Evolutionary conservation across 768 basidiomycete species (phyloP).

Genomic region (Amanita pseudoporphyria): DNA sequence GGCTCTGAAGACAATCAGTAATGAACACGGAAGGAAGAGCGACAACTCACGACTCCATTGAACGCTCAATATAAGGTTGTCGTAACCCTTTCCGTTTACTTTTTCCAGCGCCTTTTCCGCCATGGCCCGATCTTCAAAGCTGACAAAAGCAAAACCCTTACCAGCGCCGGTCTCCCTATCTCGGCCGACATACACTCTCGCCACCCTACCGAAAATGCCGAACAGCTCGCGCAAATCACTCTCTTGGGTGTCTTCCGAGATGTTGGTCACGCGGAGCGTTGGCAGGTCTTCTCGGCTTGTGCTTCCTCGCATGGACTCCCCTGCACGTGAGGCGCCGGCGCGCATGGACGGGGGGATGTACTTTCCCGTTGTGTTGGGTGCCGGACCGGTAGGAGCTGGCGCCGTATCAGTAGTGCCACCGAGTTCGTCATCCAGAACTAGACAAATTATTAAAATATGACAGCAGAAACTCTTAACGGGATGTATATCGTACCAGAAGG

Average conservation of each 20-base stretch:
- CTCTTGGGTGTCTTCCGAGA: constrained; percentile 92
- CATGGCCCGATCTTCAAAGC: constrained; percentile 72
- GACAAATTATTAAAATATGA: background rate
- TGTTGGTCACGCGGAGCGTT: constrained; percentile 94
- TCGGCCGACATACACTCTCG: constrained; percentile 87
- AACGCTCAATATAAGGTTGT: constrained; percentile 73
- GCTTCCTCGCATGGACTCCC: constrained; percentile 66
- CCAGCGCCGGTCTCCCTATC: constrained; percentile 93
- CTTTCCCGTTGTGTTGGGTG: constrained; percentile 52
- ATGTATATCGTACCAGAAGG: constrained; percentile 32
- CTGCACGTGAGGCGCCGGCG: constrained; percentile 51
- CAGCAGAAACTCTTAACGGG: constrained; percentile 1
- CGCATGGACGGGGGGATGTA: constrained; percentile 96
- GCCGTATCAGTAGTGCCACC: constrained; percentile 23
- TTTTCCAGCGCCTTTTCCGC: constrained; percentile 90
- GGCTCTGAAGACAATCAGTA: background rate
- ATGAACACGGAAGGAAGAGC: background rate
- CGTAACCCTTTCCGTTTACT: constrained; percentile 86
- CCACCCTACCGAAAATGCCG: constrained; percentile 73
- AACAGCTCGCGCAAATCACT: constrained; percentile 91
- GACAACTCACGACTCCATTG: constrained; percentile 49
- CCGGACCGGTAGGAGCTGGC: constrained; percentile 26
- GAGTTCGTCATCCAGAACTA: constrained; percentile 31
- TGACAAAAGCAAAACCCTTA: constrained; percentile 96
- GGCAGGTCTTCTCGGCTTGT: constrained; percentile 82